Base-by-base conservation (phyloP, 148 eudicot genomes). In the Drosera capensis region DNA sequence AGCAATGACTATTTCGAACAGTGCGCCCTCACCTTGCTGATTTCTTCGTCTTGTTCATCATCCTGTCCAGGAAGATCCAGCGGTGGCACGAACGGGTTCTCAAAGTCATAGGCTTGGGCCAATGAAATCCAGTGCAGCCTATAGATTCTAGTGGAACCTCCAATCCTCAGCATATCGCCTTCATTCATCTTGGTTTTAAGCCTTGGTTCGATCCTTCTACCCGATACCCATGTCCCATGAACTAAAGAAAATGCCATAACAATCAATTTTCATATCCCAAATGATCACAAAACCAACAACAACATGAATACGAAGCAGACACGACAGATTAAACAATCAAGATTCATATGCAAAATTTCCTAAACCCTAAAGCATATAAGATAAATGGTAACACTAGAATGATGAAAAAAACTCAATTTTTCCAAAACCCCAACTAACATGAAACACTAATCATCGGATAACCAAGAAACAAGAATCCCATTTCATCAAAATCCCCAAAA, bases 11-110 rank as follows among this genome's bases (percentile, higher is more conserved):
- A n/a, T n/a, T n/a, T 41, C 28, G 20, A 23, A 28, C 20, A 17
- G 48, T 14, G 17, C 18, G 43, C 31, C 11, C 31, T 28, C 31
- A 28, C 31, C 31, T 28, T 28, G 0, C 11, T 28, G 31, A 28
- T 28, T 28, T 28, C 31, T 28, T 28, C 31, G 5, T 28, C 31
- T 11, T 28, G 5, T 11, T 28, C 31, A 5, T 28, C 31, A 6
- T 28, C 31, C 11, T 6, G 11, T 28, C 7, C 31, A 5, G 5
- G 31, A 6, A 28, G 31, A 28, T 28, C 31, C 5, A 28, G 11
- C 31, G 31, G 31, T 6, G 31, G 31, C 0, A 28, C 67, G 59
- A 71, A 84, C 1, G 80, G 84, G 49, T 66, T 54, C 21, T 71
- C 31, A 28, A 28, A 5, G 11, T 28, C 31, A 28, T 28, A 28